Base-by-base conservation (phyloP, 1,284 basidiomycete species). In the Melanopsichium pennsylvanicum region DNA sequence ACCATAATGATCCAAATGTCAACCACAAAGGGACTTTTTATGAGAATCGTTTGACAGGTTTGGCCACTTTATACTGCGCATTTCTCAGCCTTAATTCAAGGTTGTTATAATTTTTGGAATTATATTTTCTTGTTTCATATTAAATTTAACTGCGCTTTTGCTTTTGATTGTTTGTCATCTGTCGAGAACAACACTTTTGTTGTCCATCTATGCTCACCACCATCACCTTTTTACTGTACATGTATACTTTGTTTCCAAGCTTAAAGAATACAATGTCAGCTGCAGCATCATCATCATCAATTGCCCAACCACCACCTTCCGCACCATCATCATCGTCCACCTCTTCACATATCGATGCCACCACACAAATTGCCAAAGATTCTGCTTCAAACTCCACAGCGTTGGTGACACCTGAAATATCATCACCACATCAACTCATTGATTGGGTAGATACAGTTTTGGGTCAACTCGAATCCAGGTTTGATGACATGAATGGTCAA, bases 361-460 rank as follows among this genome's bases (percentile, higher is more conserved):
- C 18, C 40, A 22, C 34, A 23, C 26, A 25, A 13, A 37, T 29
- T 27, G 21, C 19, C 13, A 31, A 29, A 8, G 22, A n/a, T n/a
- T n/a, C n/a, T n/a, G n/a, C n/a, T n/a, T n/a, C n/a, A n/a, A n/a
- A n/a, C n/a, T n/a, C n/a, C n/a, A n/a, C 19, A 11, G 48, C 25
- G 5, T 29, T 52, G 27, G 33, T 32, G 16, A 31, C 56, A 43
- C 35, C 58, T 21, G 69, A 74, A 31, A 72, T 76, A 19, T 72
- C 74, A 1, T 64, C 68, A 1, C 72, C 78, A 19, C 75, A 79
- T 40, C 77, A 79, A 45, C 57, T 80, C n/a, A 68, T 73, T 32
- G 77, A 80, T 32, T 80, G 78, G 78, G 77, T 80, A 15, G 78
- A 80, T 23, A 70, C 63, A 13, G 63, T 79, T 5, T 49, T 79